Evolutionary conservation across 257 asterid genomes (phyloP).

Genomic region (Plantago ovata): DNA sequence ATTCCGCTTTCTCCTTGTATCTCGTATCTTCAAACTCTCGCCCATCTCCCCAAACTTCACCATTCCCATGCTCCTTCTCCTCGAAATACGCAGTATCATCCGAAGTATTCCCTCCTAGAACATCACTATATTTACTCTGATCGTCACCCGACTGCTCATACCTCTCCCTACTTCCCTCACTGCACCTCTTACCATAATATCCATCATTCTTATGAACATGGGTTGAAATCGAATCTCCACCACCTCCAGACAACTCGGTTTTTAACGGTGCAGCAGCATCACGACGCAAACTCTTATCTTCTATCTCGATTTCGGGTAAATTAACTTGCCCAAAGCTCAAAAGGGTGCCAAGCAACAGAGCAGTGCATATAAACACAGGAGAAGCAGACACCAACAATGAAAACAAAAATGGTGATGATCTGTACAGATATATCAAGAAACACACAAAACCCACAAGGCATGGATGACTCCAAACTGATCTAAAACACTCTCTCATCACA

Average conservation of each 20-base stretch:
- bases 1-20: conserved; percentile 11
- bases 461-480: conserved; percentile 68
- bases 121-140: conserved; percentile 22
- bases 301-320: conserved; percentile 70
- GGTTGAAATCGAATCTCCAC: no score
- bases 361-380: conserved; percentile 86
- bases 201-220: conserved; percentile 42
- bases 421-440: conserved; percentile 58
- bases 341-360: conserved; percentile 79
- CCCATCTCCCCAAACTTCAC: conserved; percentile 17
- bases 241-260: conserved; percentile 36
- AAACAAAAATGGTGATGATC: conserved; percentile 70
- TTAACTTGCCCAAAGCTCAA: conserved; percentile 79
- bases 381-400: conserved; percentile 69
- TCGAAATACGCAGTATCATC: conserved; percentile 30
- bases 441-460: conserved; percentile 62
- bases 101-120: conserved; percentile 25
- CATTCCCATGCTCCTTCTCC: conserved; percentile 20
- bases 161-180: conserved; percentile 27
- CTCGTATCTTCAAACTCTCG: conserved; percentile 7
- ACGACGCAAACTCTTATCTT: conserved; percentile 40
- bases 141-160: conserved; percentile 22
- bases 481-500: conserved; percentile 42
- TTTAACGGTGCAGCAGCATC: conserved; percentile 33
- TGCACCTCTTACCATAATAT: conserved; percentile 40